A percentile compares a stretch with the other conserved stretches of the same genome.
Conservation (phyloP, 768 basidiomycete species). For the Inosperma sp. region DNA sequence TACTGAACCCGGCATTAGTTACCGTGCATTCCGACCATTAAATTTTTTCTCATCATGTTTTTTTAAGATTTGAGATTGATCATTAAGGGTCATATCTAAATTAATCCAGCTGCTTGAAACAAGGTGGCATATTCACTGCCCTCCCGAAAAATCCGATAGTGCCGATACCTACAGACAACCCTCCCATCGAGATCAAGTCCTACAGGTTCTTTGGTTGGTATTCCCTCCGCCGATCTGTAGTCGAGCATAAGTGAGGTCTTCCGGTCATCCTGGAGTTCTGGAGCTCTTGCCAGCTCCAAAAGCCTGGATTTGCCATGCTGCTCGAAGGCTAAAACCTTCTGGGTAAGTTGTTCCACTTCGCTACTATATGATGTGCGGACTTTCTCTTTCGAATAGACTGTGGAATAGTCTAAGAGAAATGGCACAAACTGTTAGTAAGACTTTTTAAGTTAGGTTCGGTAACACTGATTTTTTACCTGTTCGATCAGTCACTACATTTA, state of each 20-base stretch:
- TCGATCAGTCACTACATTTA: too few relatives aligned
- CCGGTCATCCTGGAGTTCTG: neutral
- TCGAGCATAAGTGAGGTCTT: neutral
- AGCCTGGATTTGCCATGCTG: neutral
- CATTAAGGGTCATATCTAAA: too few relatives aligned
- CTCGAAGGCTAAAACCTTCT: neutral
- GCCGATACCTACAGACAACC: neutral
- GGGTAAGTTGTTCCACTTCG: neutral
- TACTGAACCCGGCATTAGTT: too few relatives aligned
- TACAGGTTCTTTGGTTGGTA: neutral
- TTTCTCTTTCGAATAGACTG: too few relatives aligned
- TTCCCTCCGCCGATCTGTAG: neutral
- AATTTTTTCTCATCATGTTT: neutral
- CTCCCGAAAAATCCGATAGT: neutral
- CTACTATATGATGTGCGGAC: neutral
- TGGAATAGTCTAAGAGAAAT: too few relatives aligned
- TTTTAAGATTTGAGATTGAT: neutral
- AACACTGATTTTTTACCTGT: neutral
- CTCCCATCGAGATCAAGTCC: neutral
- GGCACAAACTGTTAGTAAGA: too few relatives aligned
- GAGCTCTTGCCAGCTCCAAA: neutral
- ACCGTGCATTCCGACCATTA: too few relatives aligned
- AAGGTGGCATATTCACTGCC: neutral
- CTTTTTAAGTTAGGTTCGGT: too few relatives aligned
- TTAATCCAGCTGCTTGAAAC: neutral